phyloP scores from a whole-genome alignment of 2,329 filamentous ascomycete genomes.

The Ophiocordyceps australis region DNA sequence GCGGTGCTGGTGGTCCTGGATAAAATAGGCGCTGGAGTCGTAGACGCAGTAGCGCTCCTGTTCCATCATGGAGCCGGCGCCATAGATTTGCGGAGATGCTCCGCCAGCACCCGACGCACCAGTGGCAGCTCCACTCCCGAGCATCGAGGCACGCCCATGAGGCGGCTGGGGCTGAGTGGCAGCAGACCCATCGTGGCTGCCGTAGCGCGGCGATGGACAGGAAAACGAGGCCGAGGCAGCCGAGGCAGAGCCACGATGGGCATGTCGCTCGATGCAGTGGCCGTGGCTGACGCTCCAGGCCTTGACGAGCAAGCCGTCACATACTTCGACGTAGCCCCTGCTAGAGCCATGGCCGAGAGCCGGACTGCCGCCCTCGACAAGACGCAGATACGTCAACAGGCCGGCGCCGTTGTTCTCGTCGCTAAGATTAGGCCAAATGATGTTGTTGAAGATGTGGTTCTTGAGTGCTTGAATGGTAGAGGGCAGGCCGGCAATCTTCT shows the following conservation, averaged over 20 bases:
- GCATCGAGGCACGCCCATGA: too few relatives aligned
- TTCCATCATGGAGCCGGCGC: slow-evolving; percentile 9
- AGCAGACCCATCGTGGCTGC: slow-evolving; percentile 30
- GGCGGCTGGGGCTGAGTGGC: slow-evolving; percentile 12
- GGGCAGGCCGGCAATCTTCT: slow-evolving; percentile 70
- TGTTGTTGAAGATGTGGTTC: slow-evolving; percentile 88
- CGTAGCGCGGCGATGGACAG: slow-evolving; percentile 29
- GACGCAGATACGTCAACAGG: slow-evolving; percentile 72
- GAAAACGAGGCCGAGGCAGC: too few relatives aligned
- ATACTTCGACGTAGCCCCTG: slow-evolving; percentile 74
- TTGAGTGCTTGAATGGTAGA: slow-evolving; percentile 88
- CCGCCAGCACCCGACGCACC: slow-evolving; percentile 2
- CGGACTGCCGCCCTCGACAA: slow-evolving; percentile 77
- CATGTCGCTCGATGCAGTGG: slow-evolving; percentile 60
- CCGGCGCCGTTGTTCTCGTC: slow-evolving; percentile 93
- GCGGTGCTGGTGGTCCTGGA: slow-evolving; percentile 52
- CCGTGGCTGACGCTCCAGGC: slow-evolving; percentile 81
- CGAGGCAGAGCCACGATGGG: slow-evolving; percentile 39
- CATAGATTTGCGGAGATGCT: slow-evolving; percentile 7
- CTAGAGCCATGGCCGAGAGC: slow-evolving; percentile 65
- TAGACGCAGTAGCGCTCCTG: slow-evolving; percentile 46
- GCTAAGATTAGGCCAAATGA: slow-evolving; percentile 94
- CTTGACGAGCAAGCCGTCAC: slow-evolving; percentile 76
- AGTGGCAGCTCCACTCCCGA: slow-evolving; percentile 5
- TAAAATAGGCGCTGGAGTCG: slow-evolving; percentile 87